Percentiles rank a stretch among this genome's conserved stretches.
These are phyloP conservation scores for Suillus tomentosus DNA, from an alignment of 768 basidiomycete species.

Conservation along the genomic window DNA sequence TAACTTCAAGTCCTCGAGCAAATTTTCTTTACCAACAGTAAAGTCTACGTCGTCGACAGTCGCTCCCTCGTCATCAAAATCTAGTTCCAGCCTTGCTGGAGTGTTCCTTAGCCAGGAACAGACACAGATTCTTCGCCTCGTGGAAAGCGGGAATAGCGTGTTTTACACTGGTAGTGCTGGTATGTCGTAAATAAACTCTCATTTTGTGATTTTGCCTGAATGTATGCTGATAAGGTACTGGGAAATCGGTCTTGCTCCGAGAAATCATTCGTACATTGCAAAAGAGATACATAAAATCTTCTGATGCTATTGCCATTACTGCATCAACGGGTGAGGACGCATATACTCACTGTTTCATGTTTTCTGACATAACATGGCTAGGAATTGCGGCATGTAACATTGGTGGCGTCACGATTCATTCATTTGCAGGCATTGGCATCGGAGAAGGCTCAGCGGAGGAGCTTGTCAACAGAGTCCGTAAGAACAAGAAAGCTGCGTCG, in stretches of 20 bases:
- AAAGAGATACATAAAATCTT: constrained; percentile 49
- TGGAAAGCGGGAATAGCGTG: constrained; percentile 69
- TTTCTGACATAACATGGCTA: constrained; percentile 24
- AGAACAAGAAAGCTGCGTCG: constrained; percentile 79
- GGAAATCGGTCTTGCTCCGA: constrained; percentile 92
- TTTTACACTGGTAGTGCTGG: constrained; percentile 99
- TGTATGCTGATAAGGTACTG: constrained; percentile 68
- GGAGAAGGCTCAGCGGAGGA: constrained; percentile 66
- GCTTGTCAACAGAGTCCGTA: constrained; percentile 66
- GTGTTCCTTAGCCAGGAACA: constrained; percentile 86
- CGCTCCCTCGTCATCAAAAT: constrained; percentile 13
- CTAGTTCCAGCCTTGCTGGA: constrained; percentile 32
- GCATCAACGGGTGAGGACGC: constrained; percentile 78
- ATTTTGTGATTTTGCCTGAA: constrained; percentile 19
- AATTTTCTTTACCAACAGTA: constrained; percentile 17
- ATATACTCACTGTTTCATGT: constrained; percentile 6
- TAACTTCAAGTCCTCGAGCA: constrained; percentile 29
- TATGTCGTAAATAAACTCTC: constrained; percentile 38
- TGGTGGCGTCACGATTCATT: constrained; percentile 93
- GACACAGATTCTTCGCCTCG: constrained; percentile 77
- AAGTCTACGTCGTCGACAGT: constrained; percentile 14
- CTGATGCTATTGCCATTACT: constrained; percentile 87
- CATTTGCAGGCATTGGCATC: constrained; percentile 92
- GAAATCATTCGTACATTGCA: constrained; percentile 83
- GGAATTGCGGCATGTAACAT: constrained; percentile 98